These are phyloP conservation scores for Forsythia suspensa DNA, from an alignment of 257 asterid genomes.

Conservation along the genomic window DNA sequence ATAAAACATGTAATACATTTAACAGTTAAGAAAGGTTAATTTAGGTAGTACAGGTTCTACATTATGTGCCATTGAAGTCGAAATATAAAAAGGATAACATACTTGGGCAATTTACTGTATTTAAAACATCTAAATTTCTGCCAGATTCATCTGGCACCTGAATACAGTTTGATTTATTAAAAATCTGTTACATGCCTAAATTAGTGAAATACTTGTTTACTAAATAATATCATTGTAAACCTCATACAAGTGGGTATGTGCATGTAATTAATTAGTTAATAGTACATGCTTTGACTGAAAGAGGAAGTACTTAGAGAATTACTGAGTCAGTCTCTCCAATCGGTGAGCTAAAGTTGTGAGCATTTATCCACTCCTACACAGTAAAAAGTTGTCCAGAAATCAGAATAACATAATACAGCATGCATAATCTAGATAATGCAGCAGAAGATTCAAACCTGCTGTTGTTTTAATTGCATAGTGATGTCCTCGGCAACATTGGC, in stretches of 20 bases:
- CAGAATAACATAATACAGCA: conserved; percentile 18
- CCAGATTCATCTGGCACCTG: conserved; percentile 10
- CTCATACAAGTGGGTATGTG: background rate
- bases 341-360: conserved; percentile 35
- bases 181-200: background rate
- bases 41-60: background rate
- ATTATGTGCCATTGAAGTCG: background rate
- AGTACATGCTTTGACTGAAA: conserved; percentile 5
- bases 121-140: background rate
- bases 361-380: conserved; percentile 54
- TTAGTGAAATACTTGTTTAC: background rate
- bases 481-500: conserved; percentile 46
- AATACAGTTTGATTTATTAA: background rate
- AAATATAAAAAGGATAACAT: background rate
- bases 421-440: conserved; percentile 20
- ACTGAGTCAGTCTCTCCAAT: conserved; percentile 42
- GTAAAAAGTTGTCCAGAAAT: conserved; percentile 19
- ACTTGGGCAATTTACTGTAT: background rate
- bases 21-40: background rate
- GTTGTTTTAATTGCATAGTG: conserved; percentile 46
- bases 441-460: conserved; percentile 56
- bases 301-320: conserved; percentile 16
- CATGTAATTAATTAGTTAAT: conserved; percentile 8
- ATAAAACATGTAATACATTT: background rate
- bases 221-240: conserved; percentile 8